Percentiles rank a stretch among this genome's conserved stretches.
Evolutionary conservation across 2,329 filamentous ascomycete species (phyloP).

Genomic region (Aspergillus floridensis): DNA sequence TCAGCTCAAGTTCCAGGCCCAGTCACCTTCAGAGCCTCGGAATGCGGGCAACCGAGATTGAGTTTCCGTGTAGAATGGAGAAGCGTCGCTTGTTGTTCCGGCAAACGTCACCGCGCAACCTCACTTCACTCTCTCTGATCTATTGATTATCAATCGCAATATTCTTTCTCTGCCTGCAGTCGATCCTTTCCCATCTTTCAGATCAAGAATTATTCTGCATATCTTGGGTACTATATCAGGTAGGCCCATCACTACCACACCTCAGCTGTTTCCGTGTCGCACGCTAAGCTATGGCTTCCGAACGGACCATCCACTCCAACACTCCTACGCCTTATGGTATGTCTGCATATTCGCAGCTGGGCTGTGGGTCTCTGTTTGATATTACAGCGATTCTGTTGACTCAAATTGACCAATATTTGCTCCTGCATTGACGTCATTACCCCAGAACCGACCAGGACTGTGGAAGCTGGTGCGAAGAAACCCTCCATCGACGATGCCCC

Average conservation of each 20-base stretch:
- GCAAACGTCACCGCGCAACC: too few species aligned
- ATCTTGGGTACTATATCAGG: too few species aligned
- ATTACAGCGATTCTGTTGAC: neutral
- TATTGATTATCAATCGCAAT: too few species aligned
- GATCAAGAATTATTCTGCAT: too few species aligned
- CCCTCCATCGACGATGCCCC: neutral
- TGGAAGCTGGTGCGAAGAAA: constrained; percentile 6
- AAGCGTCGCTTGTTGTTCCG: constrained; percentile 15
- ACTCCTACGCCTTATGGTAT: constrained; percentile 24
- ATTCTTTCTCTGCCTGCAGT: too few species aligned
- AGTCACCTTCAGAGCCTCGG: neutral
- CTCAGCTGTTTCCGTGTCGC: too few species aligned
- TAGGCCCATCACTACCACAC: too few species aligned
- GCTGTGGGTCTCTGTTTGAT: neutral
- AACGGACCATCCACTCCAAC: constrained; percentile 1
- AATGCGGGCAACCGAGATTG: constrained; percentile 15
- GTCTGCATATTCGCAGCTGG: constrained; percentile 6
- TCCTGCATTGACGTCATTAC: constrained; percentile 17
- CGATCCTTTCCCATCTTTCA: too few species aligned
- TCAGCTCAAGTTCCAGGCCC: neutral
- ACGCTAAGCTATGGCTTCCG: too few species aligned
- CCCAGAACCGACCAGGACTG: constrained; percentile 14
- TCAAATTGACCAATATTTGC: neutral
- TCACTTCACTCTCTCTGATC: too few species aligned
- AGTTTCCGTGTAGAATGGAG: constrained; percentile 22